These are phyloP conservation scores for Uronychia setigera DNA, from an alignment of 73 alveolate species.

Conservation along the genomic window DNA sequence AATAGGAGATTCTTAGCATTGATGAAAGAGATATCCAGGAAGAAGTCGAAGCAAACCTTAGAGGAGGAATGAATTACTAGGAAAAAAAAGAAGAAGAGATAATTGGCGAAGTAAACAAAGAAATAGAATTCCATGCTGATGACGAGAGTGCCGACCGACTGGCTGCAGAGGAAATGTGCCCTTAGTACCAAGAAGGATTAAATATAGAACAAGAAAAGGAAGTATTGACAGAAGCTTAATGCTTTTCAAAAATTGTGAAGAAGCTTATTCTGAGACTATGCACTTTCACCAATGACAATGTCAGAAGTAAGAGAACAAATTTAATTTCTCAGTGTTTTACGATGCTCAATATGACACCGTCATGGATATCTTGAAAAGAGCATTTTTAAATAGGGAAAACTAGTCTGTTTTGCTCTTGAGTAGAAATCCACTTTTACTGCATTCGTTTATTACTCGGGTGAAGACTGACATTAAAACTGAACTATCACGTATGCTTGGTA, in stretches of 20 bases:
- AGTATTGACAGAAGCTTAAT: background rate
- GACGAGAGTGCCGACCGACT: no score
- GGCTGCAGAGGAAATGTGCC: background rate
- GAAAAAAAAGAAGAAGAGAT: no score
- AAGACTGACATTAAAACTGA: constrained; percentile 7
- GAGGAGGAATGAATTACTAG: no score
- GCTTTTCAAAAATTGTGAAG: background rate
- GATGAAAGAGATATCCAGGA: no score
- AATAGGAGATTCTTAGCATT: no score
- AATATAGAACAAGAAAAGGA: background rate
- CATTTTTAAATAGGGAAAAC: constrained; percentile 27
- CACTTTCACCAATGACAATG: background rate
- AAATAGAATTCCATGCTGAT: no score
- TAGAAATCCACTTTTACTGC: constrained; percentile 36
- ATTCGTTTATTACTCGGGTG: constrained; percentile 37
- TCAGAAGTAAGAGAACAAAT: background rate
- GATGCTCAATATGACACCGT: constrained; percentile 31
- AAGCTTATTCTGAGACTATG: background rate
- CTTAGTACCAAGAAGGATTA: background rate
- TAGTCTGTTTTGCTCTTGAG: constrained; percentile 54
- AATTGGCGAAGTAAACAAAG: no score
- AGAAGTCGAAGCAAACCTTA: no score
- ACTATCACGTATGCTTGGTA: background rate
- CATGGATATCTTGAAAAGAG: constrained; percentile 27
- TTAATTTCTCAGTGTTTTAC: constrained; percentile 10